A percentile compares a stretch with the other conserved stretches of the same genome.
phyloP scores from a whole-genome alignment of 139 green algal genomes.

The Spirogloea muscicola region DNA sequence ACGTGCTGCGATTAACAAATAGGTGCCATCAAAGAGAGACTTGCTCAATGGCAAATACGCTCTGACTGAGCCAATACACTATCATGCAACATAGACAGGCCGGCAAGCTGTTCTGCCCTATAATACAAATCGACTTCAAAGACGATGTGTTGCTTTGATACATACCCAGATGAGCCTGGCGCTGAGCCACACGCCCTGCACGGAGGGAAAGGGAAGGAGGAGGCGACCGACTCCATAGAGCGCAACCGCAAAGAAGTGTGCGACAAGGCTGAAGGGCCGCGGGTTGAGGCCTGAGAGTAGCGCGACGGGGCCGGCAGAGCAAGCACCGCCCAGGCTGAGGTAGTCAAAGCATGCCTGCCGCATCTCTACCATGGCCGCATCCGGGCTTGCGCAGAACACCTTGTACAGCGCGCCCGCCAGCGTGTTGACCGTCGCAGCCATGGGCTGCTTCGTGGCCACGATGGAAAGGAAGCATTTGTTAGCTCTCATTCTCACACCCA shows the following conservation, averaged over 20 bases:
- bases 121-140: too few relatives aligned
- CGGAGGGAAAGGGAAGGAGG: slow-evolving; percentile 74
- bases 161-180: slow-evolving; percentile 45
- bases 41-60: too few relatives aligned
- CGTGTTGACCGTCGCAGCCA: slow-evolving; percentile 97
- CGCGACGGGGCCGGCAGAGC: slow-evolving; percentile 73
- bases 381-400: slow-evolving; percentile 76
- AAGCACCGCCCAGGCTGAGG: slow-evolving; percentile 80
- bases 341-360: slow-evolving; percentile 95
- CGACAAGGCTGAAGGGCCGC: slow-evolving; percentile 76
- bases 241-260: slow-evolving; percentile 95
- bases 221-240: slow-evolving; percentile 84
- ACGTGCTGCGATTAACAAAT: too few relatives aligned
- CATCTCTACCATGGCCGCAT: slow-evolving; percentile 90
- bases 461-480: too few relatives aligned
- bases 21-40: too few relatives aligned
- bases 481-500: too few relatives aligned
- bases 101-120: too few relatives aligned
- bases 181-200: slow-evolving; percentile 55
- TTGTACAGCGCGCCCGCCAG: slow-evolving; percentile 95
- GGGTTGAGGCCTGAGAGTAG: slow-evolving; percentile 86
- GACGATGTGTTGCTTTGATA: too few relatives aligned
- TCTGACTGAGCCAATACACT: too few relatives aligned
- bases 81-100: too few relatives aligned
- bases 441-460: slow-evolving; percentile 51